A percentile compares a stretch with the other conserved stretches of the same genome.
These are phyloP conservation scores for Cryptosporidium tyzzeri DNA, from an alignment of 169 alveolate genomes.

Conservation along the genomic window DNA sequence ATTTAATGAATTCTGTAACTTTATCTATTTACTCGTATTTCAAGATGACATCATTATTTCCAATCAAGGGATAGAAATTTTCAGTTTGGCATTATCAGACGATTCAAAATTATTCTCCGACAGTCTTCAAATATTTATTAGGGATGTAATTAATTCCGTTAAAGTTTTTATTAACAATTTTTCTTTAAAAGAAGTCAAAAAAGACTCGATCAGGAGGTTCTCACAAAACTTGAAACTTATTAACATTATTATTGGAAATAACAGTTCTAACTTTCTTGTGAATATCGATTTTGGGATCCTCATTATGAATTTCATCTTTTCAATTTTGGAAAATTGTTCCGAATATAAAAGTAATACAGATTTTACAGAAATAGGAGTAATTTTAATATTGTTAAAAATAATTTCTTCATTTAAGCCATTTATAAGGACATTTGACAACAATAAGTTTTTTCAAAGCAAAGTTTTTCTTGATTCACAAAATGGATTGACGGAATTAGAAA, in stretches of 20 bases:
- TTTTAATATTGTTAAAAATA: not conserved
- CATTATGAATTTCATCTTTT: not conserved
- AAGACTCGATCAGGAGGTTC: not conserved
- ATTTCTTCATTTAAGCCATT: conserved; percentile 11
- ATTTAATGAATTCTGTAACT: not conserved
- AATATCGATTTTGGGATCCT: not conserved
- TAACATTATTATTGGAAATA: conserved; percentile 3
- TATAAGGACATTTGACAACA: not conserved
- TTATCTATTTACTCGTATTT: not conserved
- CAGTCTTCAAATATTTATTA: not conserved
- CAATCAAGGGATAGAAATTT: conserved; percentile 33
- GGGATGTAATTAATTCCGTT: not conserved
- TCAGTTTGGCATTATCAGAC: conserved; percentile 8
- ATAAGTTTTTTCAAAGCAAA: not conserved
- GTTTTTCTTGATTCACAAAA: not conserved
- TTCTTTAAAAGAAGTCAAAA: not conserved
- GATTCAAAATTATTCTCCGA: not conserved
- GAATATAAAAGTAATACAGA: not conserved
- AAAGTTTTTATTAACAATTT: not conserved
- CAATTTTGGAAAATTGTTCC: not conserved
- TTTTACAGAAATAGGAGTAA: not conserved
- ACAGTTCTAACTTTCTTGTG: not conserved
- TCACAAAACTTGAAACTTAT: conserved; percentile 5
- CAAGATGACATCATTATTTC: conserved; percentile 1
- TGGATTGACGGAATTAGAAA: not conserved